Evolutionary conservation across 305 asterid genomes (phyloP).

Genomic region (Andrographis paniculata): DNA sequence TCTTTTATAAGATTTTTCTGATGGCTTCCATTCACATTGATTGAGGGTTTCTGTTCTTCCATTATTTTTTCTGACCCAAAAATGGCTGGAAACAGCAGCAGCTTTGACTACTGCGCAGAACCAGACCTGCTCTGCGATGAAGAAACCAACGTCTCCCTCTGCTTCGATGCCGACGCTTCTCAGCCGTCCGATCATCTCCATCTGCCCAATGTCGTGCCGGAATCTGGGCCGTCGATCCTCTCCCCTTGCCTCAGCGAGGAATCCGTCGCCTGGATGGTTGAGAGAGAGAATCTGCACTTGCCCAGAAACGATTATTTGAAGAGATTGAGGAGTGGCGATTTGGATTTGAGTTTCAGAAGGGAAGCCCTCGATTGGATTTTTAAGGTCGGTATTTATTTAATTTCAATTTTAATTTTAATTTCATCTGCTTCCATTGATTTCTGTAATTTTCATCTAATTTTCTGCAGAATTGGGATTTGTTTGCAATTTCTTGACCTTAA

Average conservation of each 20-base stretch:
- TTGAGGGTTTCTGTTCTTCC: constrained; percentile 12
- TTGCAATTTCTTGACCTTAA: no score
- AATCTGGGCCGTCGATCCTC: constrained; percentile 26
- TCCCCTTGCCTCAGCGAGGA: constrained; percentile 40
- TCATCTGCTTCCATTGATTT: constrained; percentile 5
- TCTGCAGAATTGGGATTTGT: constrained; percentile 11
- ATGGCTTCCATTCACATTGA: constrained; percentile 21
- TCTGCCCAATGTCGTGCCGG: constrained; percentile 23
- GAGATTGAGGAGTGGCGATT: constrained; percentile 64
- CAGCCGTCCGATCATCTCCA: constrained; percentile 22
- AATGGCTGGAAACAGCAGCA: constrained; percentile 36
- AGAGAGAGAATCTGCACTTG: constrained; percentile 39
- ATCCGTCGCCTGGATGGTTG: constrained; percentile 43
- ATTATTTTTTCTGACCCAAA: neutral
- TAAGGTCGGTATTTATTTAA: constrained; percentile 40
- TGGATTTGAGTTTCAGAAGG: constrained; percentile 53
- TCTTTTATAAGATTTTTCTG: constrained; percentile 29
- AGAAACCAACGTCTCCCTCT: constrained; percentile 27
- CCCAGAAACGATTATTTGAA: constrained; percentile 56
- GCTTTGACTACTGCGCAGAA: constrained; percentile 26
- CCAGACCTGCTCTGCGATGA: constrained; percentile 45
- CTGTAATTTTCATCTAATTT: neutral
- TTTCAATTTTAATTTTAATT: constrained; percentile 4
- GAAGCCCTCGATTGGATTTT: constrained; percentile 77
- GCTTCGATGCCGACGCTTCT: constrained; percentile 43